phyloP scores from a whole-genome alignment of 768 basidiomycete genomes.

The Lactarius sanguifluus region DNA sequence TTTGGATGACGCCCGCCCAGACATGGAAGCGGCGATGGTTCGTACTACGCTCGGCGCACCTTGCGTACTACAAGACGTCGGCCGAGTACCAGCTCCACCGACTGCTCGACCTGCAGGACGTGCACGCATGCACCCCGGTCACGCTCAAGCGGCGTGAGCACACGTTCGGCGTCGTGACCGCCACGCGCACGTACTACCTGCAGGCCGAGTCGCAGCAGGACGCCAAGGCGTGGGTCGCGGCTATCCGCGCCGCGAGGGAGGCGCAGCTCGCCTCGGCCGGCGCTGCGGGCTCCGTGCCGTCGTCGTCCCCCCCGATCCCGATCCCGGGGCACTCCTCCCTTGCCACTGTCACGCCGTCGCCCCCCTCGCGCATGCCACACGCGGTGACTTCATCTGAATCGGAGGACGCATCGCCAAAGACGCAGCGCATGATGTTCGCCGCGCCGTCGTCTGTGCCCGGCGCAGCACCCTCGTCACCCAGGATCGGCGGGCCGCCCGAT shows the following conservation, averaged over 20 bases:
- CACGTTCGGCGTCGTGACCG: conserved; percentile 90
- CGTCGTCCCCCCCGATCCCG: conserved; percentile 51
- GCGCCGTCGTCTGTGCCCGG: conserved; percentile 34
- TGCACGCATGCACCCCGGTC: conserved; percentile 88
- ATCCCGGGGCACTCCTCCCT: conserved; percentile 43
- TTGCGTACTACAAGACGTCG: conserved; percentile 95
- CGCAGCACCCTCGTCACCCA: conserved; percentile 46
- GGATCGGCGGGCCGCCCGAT: conserved; percentile 46
- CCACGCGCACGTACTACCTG: conserved; percentile 87
- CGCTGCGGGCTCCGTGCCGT: conserved; percentile 29
- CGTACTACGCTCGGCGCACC: conserved; percentile 85
- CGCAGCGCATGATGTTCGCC: conserved; percentile 25
- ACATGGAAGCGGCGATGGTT: conserved; percentile 99
- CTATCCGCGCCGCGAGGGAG: conserved; percentile 75
- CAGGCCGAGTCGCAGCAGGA: conserved; percentile 74
- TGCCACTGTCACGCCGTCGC: conserved; percentile 46
- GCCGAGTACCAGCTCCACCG: conserved; percentile 92
- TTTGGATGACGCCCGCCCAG: conserved; percentile 42
- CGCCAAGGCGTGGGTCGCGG: conserved; percentile 78
- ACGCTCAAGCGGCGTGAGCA: conserved; percentile 85
- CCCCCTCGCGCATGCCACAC: conserved; percentile 45
- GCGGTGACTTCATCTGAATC: conserved; percentile 75
- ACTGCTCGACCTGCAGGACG: conserved; percentile 80
- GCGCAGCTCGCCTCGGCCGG: conserved; percentile 46
- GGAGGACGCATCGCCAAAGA: conserved; percentile 59